These are phyloP conservation scores for Salmacisia buchloeana DNA, from an alignment of 1,284 basidiomycete species.

Conservation along the genomic window DNA sequence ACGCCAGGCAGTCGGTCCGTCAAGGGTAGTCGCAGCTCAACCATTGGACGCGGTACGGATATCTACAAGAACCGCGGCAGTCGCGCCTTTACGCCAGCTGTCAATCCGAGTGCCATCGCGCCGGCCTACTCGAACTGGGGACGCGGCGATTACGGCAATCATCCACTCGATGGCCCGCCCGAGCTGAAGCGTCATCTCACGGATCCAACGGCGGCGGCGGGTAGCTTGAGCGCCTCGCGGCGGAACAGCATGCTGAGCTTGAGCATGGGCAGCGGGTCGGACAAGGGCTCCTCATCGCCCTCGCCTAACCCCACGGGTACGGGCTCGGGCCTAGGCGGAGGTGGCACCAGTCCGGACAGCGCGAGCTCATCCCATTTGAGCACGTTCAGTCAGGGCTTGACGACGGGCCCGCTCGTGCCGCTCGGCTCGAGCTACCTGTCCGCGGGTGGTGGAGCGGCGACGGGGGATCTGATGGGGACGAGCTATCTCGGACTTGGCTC, in stretches of 20 bases:
- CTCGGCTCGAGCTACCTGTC: slow-evolving; percentile 8
- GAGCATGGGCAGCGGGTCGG: background rate
- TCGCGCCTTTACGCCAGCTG: background rate
- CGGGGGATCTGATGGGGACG: too few species aligned
- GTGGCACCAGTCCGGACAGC: slow-evolving; percentile 3
- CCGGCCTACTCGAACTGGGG: background rate
- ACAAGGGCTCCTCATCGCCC: background rate
- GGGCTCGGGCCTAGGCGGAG: background rate
- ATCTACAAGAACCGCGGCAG: background rate
- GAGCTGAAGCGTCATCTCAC: background rate
- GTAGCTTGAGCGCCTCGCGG: background rate
- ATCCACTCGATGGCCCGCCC: background rate
- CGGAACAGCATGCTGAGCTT: slow-evolving; percentile 7
- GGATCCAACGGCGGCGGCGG: background rate
- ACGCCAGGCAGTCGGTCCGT: too few species aligned
- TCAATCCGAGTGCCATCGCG: slow-evolving; percentile 1
- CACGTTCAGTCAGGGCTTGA: slow-evolving; percentile 4
- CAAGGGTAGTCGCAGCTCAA: background rate
- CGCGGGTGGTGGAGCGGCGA: too few species aligned
- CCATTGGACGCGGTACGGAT: slow-evolving; percentile 1
- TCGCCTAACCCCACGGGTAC: background rate
- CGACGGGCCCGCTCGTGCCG: background rate
- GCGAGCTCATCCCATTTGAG: slow-evolving; percentile 2
- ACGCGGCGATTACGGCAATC: background rate
- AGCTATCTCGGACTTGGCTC: too few species aligned